Conservation (phyloP, 2,329 filamentous ascomycete species). For the Cadophora sp. region DNA sequence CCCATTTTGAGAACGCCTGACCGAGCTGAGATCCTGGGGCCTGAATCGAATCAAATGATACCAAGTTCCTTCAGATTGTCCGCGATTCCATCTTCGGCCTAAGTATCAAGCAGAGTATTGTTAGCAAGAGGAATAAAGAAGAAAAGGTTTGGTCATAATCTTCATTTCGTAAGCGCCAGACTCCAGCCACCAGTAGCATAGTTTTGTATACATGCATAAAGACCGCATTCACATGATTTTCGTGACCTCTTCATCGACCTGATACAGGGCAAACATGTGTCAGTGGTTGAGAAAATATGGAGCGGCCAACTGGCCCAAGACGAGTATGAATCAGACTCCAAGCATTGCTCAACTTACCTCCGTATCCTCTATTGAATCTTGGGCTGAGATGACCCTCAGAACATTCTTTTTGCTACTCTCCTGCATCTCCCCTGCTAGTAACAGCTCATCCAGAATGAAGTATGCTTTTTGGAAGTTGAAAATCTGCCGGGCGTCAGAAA, state of each 20-base stretch:
- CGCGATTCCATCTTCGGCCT: constrained; percentile 31
- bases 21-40: not conserved
- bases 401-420: constrained; percentile 99
- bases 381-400: constrained; percentile 91
- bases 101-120: constrained; percentile 21
- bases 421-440: constrained; percentile 95
- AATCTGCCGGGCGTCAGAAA: constrained; percentile 57
- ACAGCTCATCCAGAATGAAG: constrained; percentile 96
- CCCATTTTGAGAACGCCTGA: not conserved
- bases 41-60: constrained; percentile 7
- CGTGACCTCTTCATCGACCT: constrained; percentile 49
- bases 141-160: not conserved
- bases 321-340: not conserved
- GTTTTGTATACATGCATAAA: constrained; percentile 34
- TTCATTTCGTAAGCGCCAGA: constrained; percentile 28
- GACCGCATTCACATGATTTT: constrained; percentile 46
- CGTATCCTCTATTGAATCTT: constrained; percentile 98
- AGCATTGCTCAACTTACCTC: constrained; percentile 70
- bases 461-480: constrained; percentile 99
- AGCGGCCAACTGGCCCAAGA: constrained; percentile 34
- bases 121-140: constrained; percentile 19
- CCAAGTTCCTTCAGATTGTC: constrained; percentile 13
- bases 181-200: constrained; percentile 30
- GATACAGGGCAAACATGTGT: constrained; percentile 56
- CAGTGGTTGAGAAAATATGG: constrained; percentile 55